Percentiles rank a stretch among this genome's conserved stretches.
These are phyloP conservation scores for Gnomoniopsis sp. DNA, from an alignment of 2,329 filamentous ascomycete genomes.

Conservation along the genomic window DNA sequence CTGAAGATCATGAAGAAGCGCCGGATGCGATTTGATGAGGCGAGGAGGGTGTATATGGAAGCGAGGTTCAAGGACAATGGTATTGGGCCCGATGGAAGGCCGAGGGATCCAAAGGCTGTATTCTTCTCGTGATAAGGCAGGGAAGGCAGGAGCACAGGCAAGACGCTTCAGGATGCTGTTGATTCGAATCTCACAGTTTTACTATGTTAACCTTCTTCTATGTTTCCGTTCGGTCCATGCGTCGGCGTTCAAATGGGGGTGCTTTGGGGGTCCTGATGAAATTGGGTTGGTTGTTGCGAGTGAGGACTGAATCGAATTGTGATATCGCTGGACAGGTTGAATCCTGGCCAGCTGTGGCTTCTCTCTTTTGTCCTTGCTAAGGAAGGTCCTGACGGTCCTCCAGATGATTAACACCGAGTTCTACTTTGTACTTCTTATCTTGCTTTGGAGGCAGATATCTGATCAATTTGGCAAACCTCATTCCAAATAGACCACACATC, in stretches of 20 bases:
- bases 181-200: background rate
- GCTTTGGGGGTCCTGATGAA: background rate
- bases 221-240: background rate
- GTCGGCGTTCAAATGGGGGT: slow-evolving; percentile 8
- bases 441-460: background rate
- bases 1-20: slow-evolving; percentile 86
- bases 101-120: slow-evolving; percentile 91
- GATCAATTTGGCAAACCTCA: background rate
- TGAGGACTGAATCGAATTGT: background rate
- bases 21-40: slow-evolving; percentile 85
- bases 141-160: background rate
- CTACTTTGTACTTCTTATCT: background rate
- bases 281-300: background rate
- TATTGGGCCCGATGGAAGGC: slow-evolving; percentile 83
- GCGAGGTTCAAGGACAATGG: slow-evolving; percentile 81
- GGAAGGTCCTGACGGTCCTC: background rate
- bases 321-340: background rate
- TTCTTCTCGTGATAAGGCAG: slow-evolving; percentile 66
- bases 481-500: too few species aligned
- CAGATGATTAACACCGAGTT: slow-evolving; percentile 7
- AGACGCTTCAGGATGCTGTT: background rate
- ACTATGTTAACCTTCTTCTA: background rate
- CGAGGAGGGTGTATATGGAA: slow-evolving; percentile 81
- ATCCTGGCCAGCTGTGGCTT: background rate
- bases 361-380: background rate